phyloP scores from a whole-genome alignment of 2,329 filamentous ascomycete genomes.

The Oidium heveae region DNA sequence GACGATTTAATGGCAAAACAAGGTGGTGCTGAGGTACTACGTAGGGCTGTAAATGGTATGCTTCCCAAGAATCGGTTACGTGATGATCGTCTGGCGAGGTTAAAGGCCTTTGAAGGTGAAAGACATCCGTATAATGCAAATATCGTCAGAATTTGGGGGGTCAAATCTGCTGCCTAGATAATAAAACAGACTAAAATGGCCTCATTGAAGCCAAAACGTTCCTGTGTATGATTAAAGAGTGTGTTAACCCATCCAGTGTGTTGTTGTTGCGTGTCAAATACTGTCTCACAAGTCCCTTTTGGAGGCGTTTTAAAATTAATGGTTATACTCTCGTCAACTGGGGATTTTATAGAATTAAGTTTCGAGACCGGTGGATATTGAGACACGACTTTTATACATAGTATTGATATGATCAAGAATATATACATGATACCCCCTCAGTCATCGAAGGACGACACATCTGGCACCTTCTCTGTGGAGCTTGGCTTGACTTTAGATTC shows the following conservation, averaged over 20 bases:
- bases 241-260: slow-evolving; percentile 44
- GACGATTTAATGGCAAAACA: slow-evolving; percentile 83
- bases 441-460: no score
- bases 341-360: slow-evolving; percentile 32
- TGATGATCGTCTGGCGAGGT: slow-evolving; percentile 60
- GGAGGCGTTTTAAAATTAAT: slow-evolving; percentile 40
- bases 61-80: slow-evolving; percentile 85
- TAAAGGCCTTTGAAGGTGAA: slow-evolving; percentile 91
- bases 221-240: slow-evolving; percentile 26
- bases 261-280: slow-evolving; percentile 38
- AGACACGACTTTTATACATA: slow-evolving; percentile 3
- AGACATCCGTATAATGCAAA: slow-evolving; percentile 84
- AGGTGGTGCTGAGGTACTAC: slow-evolving; percentile 73
- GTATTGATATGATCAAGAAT: no score
- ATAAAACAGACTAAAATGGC: slow-evolving; percentile 6
- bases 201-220: slow-evolving; percentile 23
- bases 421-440: no score
- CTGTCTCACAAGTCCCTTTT: slow-evolving; percentile 35
- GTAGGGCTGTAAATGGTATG: slow-evolving; percentile 89
- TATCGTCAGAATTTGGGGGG: slow-evolving; percentile 43
- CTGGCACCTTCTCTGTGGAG: no score
- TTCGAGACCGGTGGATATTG: slow-evolving; percentile 18
- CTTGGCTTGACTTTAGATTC: no score
- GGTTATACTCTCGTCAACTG: slow-evolving; percentile 35
- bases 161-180: no score